A percentile compares a stretch with the other conserved stretches of the same genome.
Evolutionary conservation across 2,329 filamentous ascomycete species (phyloP).

Genomic region (Microcera coccophila): DNA sequence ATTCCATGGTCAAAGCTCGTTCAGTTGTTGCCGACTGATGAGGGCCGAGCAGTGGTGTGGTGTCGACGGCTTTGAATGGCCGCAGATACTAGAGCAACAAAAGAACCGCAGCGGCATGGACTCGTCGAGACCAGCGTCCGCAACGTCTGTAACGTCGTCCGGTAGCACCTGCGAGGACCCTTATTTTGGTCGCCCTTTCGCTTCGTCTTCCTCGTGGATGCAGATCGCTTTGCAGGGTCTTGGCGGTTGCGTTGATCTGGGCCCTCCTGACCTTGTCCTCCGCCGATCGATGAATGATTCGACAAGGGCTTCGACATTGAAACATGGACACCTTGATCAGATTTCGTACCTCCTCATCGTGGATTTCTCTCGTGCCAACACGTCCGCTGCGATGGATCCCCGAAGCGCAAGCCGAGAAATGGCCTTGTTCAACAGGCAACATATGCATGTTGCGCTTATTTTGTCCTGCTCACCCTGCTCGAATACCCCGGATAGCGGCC

Average conservation of each 20-base stretch:
- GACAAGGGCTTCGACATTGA: too few species aligned
- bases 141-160: too few species aligned
- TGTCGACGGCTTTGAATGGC: constrained; percentile 13
- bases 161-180: not conserved
- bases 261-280: not conserved
- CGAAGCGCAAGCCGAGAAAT: too few species aligned
- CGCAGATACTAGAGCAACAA: not conserved
- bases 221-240: not conserved
- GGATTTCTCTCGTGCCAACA: too few species aligned
- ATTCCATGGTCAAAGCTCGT: not conserved
- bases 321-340: too few species aligned
- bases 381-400: too few species aligned
- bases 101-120: too few species aligned
- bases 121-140: not conserved
- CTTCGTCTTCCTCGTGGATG: not conserved
- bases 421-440: too few species aligned
- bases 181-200: not conserved
- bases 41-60: too few species aligned
- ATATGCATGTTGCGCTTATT: constrained; percentile 6
- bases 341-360: too few species aligned
- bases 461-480: constrained; percentile 2
- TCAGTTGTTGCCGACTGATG: not conserved
- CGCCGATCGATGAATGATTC: too few species aligned
- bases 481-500: too few species aligned
- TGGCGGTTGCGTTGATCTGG: not conserved